These are phyloP conservation scores for Neolentinus lepideus DNA, from an alignment of 1,284 basidiomycete genomes.

Conservation along the genomic window DNA sequence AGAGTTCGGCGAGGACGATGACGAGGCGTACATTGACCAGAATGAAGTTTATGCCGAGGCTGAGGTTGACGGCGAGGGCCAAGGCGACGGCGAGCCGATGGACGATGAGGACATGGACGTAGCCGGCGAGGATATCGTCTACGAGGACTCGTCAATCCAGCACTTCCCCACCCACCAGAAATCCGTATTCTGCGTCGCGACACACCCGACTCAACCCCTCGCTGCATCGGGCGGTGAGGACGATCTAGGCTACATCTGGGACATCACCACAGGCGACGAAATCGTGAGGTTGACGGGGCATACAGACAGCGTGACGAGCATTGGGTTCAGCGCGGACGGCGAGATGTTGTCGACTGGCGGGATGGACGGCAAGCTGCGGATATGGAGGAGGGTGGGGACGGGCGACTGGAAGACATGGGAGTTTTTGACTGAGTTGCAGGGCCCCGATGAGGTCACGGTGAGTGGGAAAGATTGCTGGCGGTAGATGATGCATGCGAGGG, in stretches of 20 bases:
- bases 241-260: conserved; percentile 92
- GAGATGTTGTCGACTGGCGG: conserved; percentile 92
- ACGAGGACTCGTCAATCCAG: conserved; percentile 60
- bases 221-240: conserved; percentile 94
- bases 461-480: conserved; percentile 20
- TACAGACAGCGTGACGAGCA: conserved; percentile 82
- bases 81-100: conserved; percentile 50
- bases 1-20: conserved; percentile 31
- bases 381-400: conserved; percentile 82
- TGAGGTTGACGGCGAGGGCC: conserved; percentile 43
- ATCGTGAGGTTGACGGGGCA: conserved; percentile 87
- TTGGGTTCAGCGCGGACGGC: conserved; percentile 83
- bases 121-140: conserved; percentile 29
- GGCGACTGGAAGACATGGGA: conserved; percentile 81
- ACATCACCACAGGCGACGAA: conserved; percentile 76
- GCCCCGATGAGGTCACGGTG: conserved; percentile 93
- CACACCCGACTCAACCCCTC: conserved; percentile 82
- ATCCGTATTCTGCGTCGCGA: conserved; percentile 82
- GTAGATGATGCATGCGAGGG: neutral
- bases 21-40: conserved; percentile 48
- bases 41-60: conserved; percentile 63
- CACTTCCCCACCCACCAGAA: conserved; percentile 54
- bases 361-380: conserved; percentile 91
- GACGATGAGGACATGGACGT: conserved; percentile 59
- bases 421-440: conserved; percentile 87